Percentiles rank a stretch among this genome's conserved stretches.
Conservation (phyloP, 495 filamentous ascomycete genomes). For the Aspergillus funiculosus region DNA sequence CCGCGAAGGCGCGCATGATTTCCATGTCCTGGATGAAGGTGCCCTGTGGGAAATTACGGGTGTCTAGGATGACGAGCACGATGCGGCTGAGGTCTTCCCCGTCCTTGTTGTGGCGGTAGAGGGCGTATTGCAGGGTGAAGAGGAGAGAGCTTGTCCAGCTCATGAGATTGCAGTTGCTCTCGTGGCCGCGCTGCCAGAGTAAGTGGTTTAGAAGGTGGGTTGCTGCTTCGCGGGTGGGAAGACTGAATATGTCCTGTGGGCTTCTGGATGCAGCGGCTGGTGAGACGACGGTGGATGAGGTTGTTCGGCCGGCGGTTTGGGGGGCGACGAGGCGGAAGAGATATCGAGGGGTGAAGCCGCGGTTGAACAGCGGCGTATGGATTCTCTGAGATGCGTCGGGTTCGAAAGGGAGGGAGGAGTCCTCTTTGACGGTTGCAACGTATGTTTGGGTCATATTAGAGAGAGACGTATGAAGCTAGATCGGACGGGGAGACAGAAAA, state of each 20-base stretch:
- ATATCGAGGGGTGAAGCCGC: constrained; percentile 1
- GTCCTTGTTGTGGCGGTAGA: constrained; percentile 18
- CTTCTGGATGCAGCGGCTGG: neutral
- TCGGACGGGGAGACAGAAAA: too few relatives aligned
- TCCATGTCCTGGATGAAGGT: constrained; percentile 29
- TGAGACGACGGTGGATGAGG: neutral
- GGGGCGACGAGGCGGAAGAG: constrained; percentile 7
- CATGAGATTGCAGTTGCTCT: constrained; percentile 25
- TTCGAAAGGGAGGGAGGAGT: neutral
- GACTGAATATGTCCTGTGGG: constrained; percentile 7
- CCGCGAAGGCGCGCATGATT: constrained; percentile 22
- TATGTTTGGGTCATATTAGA: constrained; percentile 4
- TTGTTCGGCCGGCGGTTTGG: neutral
- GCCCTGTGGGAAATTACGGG: constrained; percentile 21
- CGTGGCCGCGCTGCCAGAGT: constrained; percentile 16
- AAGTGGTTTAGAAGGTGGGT: constrained; percentile 24
- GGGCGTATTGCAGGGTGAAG: constrained; percentile 31
- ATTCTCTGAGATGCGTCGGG: neutral
- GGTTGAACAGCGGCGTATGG: constrained; percentile 1
- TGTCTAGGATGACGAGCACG: constrained; percentile 28
- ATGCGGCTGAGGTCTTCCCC: constrained; percentile 19
- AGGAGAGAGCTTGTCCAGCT: constrained; percentile 37
- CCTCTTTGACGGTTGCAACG: neutral
- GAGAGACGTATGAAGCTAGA: neutral
- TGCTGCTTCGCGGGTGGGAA: neutral